phyloP scores from a whole-genome alignment of 306 rosid species.

The Citrullus amarus region DNA sequence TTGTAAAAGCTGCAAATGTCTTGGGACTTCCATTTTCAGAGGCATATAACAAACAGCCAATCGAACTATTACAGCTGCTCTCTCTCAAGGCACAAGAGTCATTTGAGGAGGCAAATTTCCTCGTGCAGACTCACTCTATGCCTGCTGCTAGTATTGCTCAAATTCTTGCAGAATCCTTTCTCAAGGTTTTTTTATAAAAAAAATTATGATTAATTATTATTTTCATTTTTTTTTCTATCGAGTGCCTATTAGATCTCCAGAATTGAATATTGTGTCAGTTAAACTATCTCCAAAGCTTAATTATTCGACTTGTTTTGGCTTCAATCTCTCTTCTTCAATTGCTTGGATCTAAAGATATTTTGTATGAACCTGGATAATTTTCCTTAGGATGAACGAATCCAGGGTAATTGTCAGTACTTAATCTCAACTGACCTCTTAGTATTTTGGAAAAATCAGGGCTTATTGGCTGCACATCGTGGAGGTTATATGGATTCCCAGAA shows the following conservation, averaged over 20 bases:
- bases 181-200: slow-evolving; percentile 38
- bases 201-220: no score
- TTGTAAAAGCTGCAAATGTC: slow-evolving; percentile 70
- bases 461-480: slow-evolving; percentile 98
- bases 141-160: slow-evolving; percentile 86
- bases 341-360: not conserved
- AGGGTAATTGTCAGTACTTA: not conserved
- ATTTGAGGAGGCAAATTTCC: slow-evolving; percentile 81
- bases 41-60: slow-evolving; percentile 86
- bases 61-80: slow-evolving; percentile 84
- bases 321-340: not conserved
- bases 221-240: not conserved
- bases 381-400: not conserved
- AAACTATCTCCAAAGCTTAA: not conserved
- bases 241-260: not conserved
- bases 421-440: slow-evolving; percentile 7
- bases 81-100: slow-evolving; percentile 97
- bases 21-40: slow-evolving; percentile 72
- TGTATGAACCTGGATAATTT: not conserved
- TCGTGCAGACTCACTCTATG: slow-evolving; percentile 83
- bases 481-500: slow-evolving; percentile 94
- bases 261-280: not conserved
- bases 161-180: slow-evolving; percentile 93
- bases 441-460: slow-evolving; percentile 42
- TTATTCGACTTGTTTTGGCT: no score